These are phyloP conservation scores for Pseudozyma pruni DNA, from an alignment of 1,284 basidiomycete species.

Conservation along the genomic window DNA sequence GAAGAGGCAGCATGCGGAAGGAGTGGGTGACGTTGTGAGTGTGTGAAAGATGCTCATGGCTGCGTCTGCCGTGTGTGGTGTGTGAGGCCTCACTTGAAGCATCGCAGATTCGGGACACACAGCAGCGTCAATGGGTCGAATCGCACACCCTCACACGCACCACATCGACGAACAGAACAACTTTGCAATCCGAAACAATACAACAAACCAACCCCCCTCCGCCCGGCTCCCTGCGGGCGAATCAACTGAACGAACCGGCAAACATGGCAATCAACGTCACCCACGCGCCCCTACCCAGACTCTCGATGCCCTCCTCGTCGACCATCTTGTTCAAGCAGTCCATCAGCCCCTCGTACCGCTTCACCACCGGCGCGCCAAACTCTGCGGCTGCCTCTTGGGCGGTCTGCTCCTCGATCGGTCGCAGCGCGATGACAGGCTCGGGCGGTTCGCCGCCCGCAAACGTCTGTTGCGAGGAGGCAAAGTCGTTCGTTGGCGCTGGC, in stretches of 20 bases:
- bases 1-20: too few species aligned
- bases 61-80: too few species aligned
- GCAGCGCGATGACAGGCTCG: conserved; percentile 65
- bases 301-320: conserved; percentile 65
- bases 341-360: conserved; percentile 56
- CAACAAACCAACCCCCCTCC: not conserved
- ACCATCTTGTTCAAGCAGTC: conserved; percentile 66
- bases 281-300: conserved; percentile 60
- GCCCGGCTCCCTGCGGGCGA: not conserved
- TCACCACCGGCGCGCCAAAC: conserved; percentile 62
- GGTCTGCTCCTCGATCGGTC: conserved; percentile 60
- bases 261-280: conserved; percentile 60
- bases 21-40: too few species aligned
- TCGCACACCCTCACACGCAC: too few species aligned
- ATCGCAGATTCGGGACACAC: too few species aligned
- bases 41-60: too few species aligned
- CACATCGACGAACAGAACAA: too few species aligned
- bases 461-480: conserved; percentile 14
- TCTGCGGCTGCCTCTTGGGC: conserved; percentile 55
- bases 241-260: conserved; percentile 54
- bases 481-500: not conserved
- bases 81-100: too few species aligned
- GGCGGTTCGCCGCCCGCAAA: conserved; percentile 51
- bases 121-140: too few species aligned
- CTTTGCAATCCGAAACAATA: too few species aligned